Evolutionary conservation across 129 eudicot species (phyloP).

Genomic region (Chrysanthemum lavandulifolium): DNA sequence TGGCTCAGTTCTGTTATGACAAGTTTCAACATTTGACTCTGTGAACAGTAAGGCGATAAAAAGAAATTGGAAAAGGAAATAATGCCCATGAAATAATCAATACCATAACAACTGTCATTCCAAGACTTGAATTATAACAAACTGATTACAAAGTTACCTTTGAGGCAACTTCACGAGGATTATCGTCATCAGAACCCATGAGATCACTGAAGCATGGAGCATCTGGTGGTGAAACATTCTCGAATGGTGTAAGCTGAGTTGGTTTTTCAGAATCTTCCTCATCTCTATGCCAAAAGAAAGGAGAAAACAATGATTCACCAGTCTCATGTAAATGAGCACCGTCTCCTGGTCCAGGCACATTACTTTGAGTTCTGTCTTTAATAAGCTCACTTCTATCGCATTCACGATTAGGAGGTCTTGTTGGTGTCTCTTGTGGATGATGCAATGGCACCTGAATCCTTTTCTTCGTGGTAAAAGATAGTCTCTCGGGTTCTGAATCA

Average conservation of each 20-base stretch:
- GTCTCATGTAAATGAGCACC: constrained; percentile 33
- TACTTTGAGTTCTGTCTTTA: constrained; percentile 25
- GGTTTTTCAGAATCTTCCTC: constrained; percentile 51
- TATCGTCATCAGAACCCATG: constrained; percentile 71
- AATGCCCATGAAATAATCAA: not conserved
- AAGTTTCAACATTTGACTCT: not conserved
- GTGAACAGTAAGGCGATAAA: not conserved
- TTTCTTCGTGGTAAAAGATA: constrained; percentile 81
- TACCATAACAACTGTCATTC: not conserved
- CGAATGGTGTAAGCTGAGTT: constrained; percentile 49
- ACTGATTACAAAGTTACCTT: constrained; percentile 43
- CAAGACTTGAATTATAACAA: constrained; percentile 1
- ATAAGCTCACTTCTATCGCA: constrained; percentile 18
- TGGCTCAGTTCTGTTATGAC: not conserved
- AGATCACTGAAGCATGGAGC: constrained; percentile 88
- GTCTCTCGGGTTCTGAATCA: constrained; percentile 38
- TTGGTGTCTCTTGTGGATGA: constrained; percentile 58
- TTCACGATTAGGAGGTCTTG: constrained; percentile 38
- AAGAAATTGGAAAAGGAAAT: not conserved
- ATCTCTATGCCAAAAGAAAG: constrained; percentile 93
- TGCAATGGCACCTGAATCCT: constrained; percentile 83
- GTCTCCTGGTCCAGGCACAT: constrained; percentile 30
- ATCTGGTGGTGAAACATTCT: constrained; percentile 52
- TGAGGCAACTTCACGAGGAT: constrained; percentile 29
- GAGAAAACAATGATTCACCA: constrained; percentile 43